phyloP scores from a whole-genome alignment of 768 basidiomycete species.

The Amanita rubescens region DNA sequence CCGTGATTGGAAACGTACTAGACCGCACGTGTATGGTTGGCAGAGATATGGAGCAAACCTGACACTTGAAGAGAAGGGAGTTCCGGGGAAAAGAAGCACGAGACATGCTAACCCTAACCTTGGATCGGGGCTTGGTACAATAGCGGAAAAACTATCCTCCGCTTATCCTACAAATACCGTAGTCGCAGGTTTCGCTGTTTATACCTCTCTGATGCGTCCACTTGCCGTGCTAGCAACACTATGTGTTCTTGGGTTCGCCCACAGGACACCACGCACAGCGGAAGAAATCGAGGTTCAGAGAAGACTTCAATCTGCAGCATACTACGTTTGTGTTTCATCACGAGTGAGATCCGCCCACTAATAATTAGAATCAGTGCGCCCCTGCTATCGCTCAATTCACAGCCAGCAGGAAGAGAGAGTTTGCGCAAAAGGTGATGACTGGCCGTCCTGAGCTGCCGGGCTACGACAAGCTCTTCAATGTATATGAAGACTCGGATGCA shows the following conservation, averaged over 20 bases:
- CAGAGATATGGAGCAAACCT: no score
- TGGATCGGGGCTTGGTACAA: no score
- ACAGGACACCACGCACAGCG: constrained; percentile 36
- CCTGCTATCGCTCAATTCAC: constrained; percentile 46
- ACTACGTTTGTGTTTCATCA: constrained; percentile 28
- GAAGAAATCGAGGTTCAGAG: constrained; percentile 42
- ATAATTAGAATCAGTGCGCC: constrained; percentile 35
- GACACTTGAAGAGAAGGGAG: no score
- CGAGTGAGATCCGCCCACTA: background rate
- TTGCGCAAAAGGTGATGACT: constrained; percentile 37
- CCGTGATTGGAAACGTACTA: no score
- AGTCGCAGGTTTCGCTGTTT: background rate
- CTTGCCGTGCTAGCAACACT: background rate
- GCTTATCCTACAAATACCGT: background rate
- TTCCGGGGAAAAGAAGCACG: no score
- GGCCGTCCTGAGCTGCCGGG: constrained; percentile 30
- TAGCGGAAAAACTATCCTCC: constrained; percentile 4
- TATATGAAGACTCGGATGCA: constrained; percentile 25
- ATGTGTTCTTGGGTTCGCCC: constrained; percentile 19
- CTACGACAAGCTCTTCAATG: constrained; percentile 37
- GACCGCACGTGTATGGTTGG: no score
- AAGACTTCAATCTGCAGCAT: constrained; percentile 43
- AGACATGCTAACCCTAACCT: no score
- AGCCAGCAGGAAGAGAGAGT: constrained; percentile 38
- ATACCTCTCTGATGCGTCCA: no score